Base-by-base conservation (phyloP, 768 basidiomycete genomes). In the Vararia minispora region DNA sequence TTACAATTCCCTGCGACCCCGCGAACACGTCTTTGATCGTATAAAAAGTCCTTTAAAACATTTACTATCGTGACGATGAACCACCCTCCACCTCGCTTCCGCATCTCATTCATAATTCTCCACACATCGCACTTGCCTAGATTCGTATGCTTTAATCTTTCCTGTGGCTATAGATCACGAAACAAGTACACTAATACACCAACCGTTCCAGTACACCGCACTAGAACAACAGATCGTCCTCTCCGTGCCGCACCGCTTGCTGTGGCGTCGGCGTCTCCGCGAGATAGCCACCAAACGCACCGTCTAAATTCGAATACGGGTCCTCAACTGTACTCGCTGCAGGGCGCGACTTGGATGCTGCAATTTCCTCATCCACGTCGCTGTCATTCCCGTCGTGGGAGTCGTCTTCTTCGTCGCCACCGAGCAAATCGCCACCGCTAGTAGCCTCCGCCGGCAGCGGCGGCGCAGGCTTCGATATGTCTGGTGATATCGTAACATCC, bases 1-100 rank as follows among this genome's bases (percentile, higher is more conserved):
- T 56, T 91, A 91, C 54, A 91, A 91, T 56, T 90, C 88, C 5
- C 55, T 91, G 37, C 67, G 82, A 22, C 83, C 81, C n/a, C n/a
- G 4, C 75, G 65, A 46, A 57, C 43, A 10, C 41, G 43, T 10
- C 23, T 28, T 42, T 6, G 27, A 41, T 20, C 40, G n/a, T 18
- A 35, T 45, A 13, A 49, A 47, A 14, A 17, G 40, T 35, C 49
- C 49, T 3, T 23, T 48, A 11, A 47, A 40, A 27, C 28, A 45
- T 26, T 13, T 47, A 6, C 34, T 47, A n/a, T 24, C 24, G 37
- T 45, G 39, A 36, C 11, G 30, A 23, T 24, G 5, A n/a, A n/a
- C n/a, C n/a, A n/a, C n/a, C n/a, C n/a, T n/a, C n/a, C n/a, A n/a
- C n/a, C n/a, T n/a, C n/a, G n/a, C n/a, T n/a, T n/a, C n/a, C n/a